Base-by-base conservation (phyloP, 2,329 filamentous ascomycete genomes). In the Chaetothyriales sp. region DNA sequence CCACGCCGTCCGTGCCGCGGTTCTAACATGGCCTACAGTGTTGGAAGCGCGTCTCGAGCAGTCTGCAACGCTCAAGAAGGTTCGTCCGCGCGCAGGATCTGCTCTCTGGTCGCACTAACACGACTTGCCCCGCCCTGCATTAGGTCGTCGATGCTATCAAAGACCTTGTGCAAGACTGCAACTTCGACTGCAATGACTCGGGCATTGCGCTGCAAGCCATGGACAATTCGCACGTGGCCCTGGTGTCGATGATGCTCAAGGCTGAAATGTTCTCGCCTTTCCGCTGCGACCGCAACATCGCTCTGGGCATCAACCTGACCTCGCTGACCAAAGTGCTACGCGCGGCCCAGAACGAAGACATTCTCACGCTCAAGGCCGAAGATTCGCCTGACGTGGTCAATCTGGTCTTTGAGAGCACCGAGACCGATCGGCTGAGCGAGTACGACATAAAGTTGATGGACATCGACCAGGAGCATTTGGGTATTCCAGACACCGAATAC, bases 391-490 rank as follows among this genome's bases (percentile, higher is more conserved):
- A 98, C 71, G 87, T 89, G 47, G 82, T 98, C 63, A 97, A 95
- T 77, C 76, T 98, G 60, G 80, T 89, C 62, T 98, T 98, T 67
- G 94, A 98, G 81, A 94, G 82, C 76, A 75, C 79, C 60, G 82
- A 85, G 66, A 86, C 81, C 64, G 92, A 98, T 71, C 80, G 92
- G 61, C 80, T 98, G 67, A 94, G 87, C 79, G 94, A 98, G 77
- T 98, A 98, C 70, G 92, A 98, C 71, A 86, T 98, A 72, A 98
- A 98, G 79, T 82, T 98, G 69, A 98, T 98, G 92, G 92, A 98
- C 69, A 98, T 98, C 70, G 92, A 98, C 73, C 94, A 98, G 75
- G 92, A 98, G 78, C 92, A 98, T 70, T 75, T 98, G 71, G 92
- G 92, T 57, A 98, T 98, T 63, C 92, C 92, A 15, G 90, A 98